Evolutionary conservation across 148 eudicot species (phyloP).

Genomic region (Rhododendron molle): DNA sequence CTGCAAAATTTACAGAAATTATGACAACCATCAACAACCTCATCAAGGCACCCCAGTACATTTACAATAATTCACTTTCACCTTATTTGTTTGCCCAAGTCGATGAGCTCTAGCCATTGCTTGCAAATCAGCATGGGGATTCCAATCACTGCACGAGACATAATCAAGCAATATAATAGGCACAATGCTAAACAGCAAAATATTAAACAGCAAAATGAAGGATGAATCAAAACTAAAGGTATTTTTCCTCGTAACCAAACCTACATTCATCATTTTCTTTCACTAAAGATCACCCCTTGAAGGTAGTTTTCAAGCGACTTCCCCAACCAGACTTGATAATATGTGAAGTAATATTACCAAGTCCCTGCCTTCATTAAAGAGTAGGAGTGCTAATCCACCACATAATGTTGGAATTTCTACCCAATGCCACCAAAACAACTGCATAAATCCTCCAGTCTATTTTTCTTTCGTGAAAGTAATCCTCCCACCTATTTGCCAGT

Average conservation of each 20-base stretch:
- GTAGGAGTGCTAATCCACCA: neutral
- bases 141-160: constrained; percentile 75
- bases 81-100: constrained; percentile 98
- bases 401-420: neutral
- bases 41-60: neutral
- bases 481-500: neutral
- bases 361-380: neutral
- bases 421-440: neutral
- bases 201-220: neutral
- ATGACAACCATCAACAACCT: neutral
- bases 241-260: neutral
- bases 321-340: neutral
- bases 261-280: neutral
- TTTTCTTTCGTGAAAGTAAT: neutral
- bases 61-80: constrained; percentile 13
- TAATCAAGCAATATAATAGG: neutral
- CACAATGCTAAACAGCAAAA: neutral
- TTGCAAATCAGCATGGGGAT: constrained; percentile 99
- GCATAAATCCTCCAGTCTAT: neutral
- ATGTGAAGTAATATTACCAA: neutral
- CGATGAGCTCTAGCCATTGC: constrained; percentile 99
- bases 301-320: neutral
- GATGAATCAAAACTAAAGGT: neutral
- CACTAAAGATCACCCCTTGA: neutral
- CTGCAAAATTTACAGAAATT: constrained; percentile 31